These are phyloP conservation scores for baker's yeast (Saccharomyces cerevisiae) DNA, from an alignment of 805 yeast species.

Conservation along the genomic window DNA sequence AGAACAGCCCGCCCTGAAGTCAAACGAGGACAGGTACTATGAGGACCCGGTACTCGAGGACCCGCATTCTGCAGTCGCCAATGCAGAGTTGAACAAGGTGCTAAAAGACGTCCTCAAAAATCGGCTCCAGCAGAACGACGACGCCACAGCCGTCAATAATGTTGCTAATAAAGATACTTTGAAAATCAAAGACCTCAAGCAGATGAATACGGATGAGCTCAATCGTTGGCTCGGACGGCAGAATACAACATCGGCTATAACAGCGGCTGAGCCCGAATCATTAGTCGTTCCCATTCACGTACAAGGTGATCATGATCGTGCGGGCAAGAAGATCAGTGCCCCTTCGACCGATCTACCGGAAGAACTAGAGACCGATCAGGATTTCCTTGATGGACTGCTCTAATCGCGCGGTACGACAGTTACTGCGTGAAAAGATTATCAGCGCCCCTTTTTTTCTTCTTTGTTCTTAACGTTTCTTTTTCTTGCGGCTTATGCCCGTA, in stretches of 20 bases:
- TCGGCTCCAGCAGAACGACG: conserved; percentile 2
- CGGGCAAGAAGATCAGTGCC: not conserved
- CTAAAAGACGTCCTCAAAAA: conserved; percentile 8
- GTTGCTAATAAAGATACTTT: conserved; percentile 1
- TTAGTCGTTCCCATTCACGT: not conserved
- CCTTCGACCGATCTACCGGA: conserved; percentile 12
- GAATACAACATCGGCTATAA: not conserved
- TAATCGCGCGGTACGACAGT: conserved; percentile 3
- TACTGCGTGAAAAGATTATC: conserved; percentile 3
- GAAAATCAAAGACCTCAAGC: conserved; percentile 15
- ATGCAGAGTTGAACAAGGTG: conserved; percentile 9
- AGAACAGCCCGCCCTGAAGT: conserved; percentile 2
- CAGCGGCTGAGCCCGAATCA: not conserved
- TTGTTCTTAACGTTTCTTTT: not conserved
- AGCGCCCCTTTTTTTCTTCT: not conserved
- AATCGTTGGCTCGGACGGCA: conserved; percentile 12
- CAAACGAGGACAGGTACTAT: conserved; percentile 15
- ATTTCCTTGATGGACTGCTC: conserved; percentile 22
- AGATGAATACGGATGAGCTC: conserved; percentile 15
- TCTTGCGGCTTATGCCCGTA: not conserved
- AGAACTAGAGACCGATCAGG: conserved; percentile 19
- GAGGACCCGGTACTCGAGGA: conserved; percentile 15
- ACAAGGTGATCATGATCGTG: not conserved
- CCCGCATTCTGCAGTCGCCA: conserved; percentile 5
- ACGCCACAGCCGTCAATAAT: not conserved